phyloP scores from a whole-genome alignment of 345 rosid genomes.

The Eucalyptus viminalis region DNA sequence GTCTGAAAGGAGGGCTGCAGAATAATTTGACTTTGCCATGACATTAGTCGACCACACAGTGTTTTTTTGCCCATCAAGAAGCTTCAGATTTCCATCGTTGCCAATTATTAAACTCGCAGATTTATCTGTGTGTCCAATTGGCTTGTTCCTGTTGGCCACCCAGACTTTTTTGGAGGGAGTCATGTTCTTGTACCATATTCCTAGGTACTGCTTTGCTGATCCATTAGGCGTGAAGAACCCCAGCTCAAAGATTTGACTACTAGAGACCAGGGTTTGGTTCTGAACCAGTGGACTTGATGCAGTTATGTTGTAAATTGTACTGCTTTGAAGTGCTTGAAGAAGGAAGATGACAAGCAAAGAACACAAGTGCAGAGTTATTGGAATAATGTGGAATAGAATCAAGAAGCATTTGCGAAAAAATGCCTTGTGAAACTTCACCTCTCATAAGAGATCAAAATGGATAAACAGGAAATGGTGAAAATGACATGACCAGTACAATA shows the following conservation, averaged over 20 bases:
- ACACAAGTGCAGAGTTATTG: neutral
- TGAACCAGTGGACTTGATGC: too few relatives aligned
- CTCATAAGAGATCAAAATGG: neutral
- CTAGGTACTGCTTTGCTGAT: neutral
- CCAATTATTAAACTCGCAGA: constrained; percentile 2
- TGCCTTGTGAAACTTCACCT: neutral
- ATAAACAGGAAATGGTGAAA: too few relatives aligned
- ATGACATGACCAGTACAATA: too few relatives aligned
- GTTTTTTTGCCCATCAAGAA: neutral
- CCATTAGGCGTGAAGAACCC: neutral
- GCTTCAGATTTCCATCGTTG: neutral
- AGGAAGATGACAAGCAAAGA: neutral
- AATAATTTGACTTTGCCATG: neutral
- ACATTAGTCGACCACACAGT: constrained; percentile 5
- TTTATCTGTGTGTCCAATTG: constrained; percentile 1
- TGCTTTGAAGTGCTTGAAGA: too few relatives aligned
- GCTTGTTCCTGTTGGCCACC: constrained; percentile 26
- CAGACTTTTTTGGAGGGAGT: constrained; percentile 2
- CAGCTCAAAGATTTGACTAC: neutral
- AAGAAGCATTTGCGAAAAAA: neutral
- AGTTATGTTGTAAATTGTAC: too few relatives aligned
- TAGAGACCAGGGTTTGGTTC: neutral
- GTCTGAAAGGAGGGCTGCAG: constrained; percentile 5
- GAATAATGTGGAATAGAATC: neutral
- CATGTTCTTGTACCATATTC: neutral